A percentile compares a stretch with the other conserved stretches of the same genome.
phyloP scores from a whole-genome alignment of 345 rosid species.

The Lepidium africanum region DNA sequence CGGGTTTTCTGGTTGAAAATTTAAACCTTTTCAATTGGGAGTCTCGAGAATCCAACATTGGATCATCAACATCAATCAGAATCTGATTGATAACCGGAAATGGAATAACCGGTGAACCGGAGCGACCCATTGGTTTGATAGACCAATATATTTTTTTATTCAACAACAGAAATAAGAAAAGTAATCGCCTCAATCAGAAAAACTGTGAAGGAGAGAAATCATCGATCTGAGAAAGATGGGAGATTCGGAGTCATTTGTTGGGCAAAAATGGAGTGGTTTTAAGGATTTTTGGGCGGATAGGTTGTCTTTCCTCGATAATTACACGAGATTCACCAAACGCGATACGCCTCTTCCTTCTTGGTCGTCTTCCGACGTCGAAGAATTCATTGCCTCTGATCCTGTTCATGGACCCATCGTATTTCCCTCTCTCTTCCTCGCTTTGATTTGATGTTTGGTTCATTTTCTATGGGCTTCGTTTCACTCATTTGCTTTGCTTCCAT shows the following conservation, averaged over 20 bases:
- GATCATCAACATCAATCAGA: too few relatives aligned
- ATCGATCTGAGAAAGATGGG: slow-evolving; percentile 30
- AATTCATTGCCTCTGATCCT: slow-evolving; percentile 85
- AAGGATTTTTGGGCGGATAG: slow-evolving; percentile 66
- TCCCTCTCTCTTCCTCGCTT: neutral
- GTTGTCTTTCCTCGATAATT: slow-evolving; percentile 48
- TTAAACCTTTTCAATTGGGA: neutral
- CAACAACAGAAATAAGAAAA: too few relatives aligned
- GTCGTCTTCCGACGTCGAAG: slow-evolving; percentile 73
- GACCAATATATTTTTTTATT: too few relatives aligned
- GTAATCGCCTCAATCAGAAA: neutral
- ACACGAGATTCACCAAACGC: slow-evolving; percentile 47
- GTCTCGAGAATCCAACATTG: too few relatives aligned
- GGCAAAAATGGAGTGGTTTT: slow-evolving; percentile 45
- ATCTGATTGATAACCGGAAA: neutral
- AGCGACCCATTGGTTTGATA: neutral
- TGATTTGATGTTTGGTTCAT: neutral
- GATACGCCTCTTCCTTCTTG: slow-evolving; percentile 64
- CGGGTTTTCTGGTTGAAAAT: neutral
- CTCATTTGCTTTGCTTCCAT: neutral
- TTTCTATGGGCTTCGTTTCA: neutral
- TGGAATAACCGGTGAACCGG: neutral
- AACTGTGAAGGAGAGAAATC: neutral
- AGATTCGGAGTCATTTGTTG: slow-evolving; percentile 41
- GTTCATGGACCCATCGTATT: slow-evolving; percentile 69